These are phyloP conservation scores for Amphichorda felina DNA, from an alignment of 2,329 filamentous ascomycete species.

Conservation along the genomic window DNA sequence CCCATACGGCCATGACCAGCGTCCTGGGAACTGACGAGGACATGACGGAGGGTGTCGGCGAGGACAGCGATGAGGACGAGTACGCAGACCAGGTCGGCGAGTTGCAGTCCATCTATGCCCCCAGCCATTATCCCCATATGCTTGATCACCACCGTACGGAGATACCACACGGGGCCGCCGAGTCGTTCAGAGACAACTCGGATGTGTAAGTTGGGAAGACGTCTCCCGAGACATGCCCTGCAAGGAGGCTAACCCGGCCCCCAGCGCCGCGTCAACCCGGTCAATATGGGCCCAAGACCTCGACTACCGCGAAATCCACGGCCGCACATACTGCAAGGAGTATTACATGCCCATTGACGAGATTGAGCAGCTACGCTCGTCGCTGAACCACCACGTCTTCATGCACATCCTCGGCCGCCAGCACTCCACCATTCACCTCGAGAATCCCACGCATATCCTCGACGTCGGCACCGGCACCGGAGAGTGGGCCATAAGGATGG, in stretches of 20 bases:
- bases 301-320: slow-evolving; percentile 47
- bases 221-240: slow-evolving; percentile 1
- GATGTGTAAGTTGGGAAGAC: slow-evolving; percentile 25
- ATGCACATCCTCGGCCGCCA: slow-evolving; percentile 35
- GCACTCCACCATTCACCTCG: slow-evolving; percentile 28
- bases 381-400: slow-evolving; percentile 52
- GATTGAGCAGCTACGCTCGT: slow-evolving; percentile 49
- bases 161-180: slow-evolving; percentile 17
- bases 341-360: slow-evolving; percentile 60
- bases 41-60: slow-evolving; percentile 4
- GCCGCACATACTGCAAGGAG: slow-evolving; percentile 47
- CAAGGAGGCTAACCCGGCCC: slow-evolving; percentile 6
- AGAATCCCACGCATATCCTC: slow-evolving; percentile 29
- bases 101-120: slow-evolving; percentile 29
- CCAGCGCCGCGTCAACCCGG: slow-evolving; percentile 30
- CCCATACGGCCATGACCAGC: slow-evolving; percentile 24
- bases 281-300: slow-evolving; percentile 39
- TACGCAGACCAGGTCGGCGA: slow-evolving; percentile 21
- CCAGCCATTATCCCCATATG: slow-evolving; percentile 25
- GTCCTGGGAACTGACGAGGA: slow-evolving; percentile 21
- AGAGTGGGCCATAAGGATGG: slow-evolving; percentile 38
- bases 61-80: slow-evolving; percentile 5
- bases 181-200: slow-evolving; percentile 9
- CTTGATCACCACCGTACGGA: slow-evolving; percentile 21
- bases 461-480: slow-evolving; percentile 50